These are phyloP conservation scores for Diplodia scrobiculata DNA, from an alignment of 2,329 filamentous ascomycete species.

Conservation along the genomic window DNA sequence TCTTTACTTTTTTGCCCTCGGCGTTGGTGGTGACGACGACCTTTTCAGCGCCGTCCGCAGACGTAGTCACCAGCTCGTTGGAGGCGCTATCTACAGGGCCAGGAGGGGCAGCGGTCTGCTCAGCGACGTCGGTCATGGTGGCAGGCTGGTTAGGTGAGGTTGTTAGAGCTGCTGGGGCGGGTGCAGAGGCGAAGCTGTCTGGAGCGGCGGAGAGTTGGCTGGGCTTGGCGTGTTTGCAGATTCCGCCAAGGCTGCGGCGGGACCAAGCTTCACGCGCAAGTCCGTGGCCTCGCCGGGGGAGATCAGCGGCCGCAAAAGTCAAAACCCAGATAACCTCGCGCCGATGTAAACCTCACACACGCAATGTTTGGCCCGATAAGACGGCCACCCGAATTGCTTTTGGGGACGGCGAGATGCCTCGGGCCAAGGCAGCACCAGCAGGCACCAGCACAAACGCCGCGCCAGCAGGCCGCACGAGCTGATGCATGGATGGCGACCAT, in stretches of 20 bases:
- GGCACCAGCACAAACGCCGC: not conserved
- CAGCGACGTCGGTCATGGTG: slow-evolving; percentile 25
- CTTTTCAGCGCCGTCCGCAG: slow-evolving; percentile 28
- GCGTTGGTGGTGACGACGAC: slow-evolving; percentile 39
- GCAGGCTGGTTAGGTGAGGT: not conserved
- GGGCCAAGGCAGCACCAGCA: not conserved
- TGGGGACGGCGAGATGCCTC: not conserved
- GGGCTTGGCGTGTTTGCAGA: slow-evolving; percentile 17
- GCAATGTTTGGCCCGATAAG: not conserved
- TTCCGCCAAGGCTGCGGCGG: not conserved
- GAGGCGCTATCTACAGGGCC: not conserved
- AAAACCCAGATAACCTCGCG: not conserved
- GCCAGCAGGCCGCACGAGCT: not conserved
- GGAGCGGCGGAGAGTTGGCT: not conserved
- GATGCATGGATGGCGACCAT: not conserved
- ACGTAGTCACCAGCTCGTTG: slow-evolving; percentile 4
- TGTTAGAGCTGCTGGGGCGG: not conserved
- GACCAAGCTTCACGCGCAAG: not conserved
- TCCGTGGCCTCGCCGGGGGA: not conserved
- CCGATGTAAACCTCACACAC: slow-evolving; percentile 4
- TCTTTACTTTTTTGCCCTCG: slow-evolving; percentile 72
- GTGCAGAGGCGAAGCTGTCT: not conserved
- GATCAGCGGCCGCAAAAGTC: slow-evolving; percentile 5
- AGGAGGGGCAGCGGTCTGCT: not conserved
- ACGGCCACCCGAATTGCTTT: not conserved